These are phyloP conservation scores for Saccharomycopsis amapae DNA, from an alignment of 805 yeast species.

Conservation along the genomic window DNA sequence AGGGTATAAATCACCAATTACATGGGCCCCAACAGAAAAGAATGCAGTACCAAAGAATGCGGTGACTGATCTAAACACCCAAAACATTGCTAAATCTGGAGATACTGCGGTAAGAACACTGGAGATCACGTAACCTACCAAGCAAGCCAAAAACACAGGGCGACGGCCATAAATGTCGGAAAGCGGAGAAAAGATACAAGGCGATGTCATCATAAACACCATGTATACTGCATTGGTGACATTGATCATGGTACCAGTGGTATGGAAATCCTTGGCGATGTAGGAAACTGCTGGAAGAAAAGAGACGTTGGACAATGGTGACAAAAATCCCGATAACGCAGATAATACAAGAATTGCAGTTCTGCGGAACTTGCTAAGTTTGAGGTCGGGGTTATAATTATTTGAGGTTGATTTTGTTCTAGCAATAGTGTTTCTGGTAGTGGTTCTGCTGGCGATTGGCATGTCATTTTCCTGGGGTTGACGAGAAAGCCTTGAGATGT, in stretches of 20 bases:
- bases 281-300: slow-evolving; percentile 47
- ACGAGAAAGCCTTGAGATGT: slow-evolving; percentile 1
- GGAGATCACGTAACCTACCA: slow-evolving; percentile 28
- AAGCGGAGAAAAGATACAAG: slow-evolving; percentile 43
- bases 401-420: slow-evolving; percentile 15
- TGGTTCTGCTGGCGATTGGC: no score
- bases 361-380: slow-evolving; percentile 2
- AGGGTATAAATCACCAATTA: slow-evolving; percentile 43
- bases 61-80: slow-evolving; percentile 41
- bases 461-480: background rate
- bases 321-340: slow-evolving; percentile 35
- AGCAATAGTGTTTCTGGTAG: background rate
- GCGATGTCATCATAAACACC: slow-evolving; percentile 46
- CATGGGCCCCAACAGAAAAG: slow-evolving; percentile 45
- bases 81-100: slow-evolving; percentile 47
- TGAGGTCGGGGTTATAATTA: slow-evolving; percentile 19
- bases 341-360: slow-evolving; percentile 29
- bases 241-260: slow-evolving; percentile 41
- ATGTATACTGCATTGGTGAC: slow-evolving; percentile 45
- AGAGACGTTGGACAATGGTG: slow-evolving; percentile 40
- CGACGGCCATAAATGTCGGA: slow-evolving; percentile 49
- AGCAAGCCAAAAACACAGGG: slow-evolving; percentile 37
- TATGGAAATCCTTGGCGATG: slow-evolving; percentile 39
- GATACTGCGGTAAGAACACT: slow-evolving; percentile 38
- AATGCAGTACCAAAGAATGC: slow-evolving; percentile 51